phyloP scores from a whole-genome alignment of 305 asterid genomes.

The Salvia sclarea region DNA sequence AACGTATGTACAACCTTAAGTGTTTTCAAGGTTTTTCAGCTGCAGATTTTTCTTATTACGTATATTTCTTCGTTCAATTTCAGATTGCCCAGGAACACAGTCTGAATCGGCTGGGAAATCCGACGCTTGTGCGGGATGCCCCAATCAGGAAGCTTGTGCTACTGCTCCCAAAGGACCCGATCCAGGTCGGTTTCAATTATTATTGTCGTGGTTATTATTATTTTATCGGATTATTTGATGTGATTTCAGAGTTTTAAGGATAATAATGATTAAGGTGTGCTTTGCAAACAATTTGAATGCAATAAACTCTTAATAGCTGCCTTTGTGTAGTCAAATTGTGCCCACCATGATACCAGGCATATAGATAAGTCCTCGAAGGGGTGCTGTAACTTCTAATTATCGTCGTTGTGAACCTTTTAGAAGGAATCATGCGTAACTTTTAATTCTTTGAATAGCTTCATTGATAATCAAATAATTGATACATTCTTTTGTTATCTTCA shows the following conservation, averaged over 20 bases:
- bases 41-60: neutral
- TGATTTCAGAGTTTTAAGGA: neutral
- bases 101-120: conserved; percentile 90
- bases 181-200: conserved; percentile 50
- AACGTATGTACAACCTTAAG: conserved; percentile 42
- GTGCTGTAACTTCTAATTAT: neutral
- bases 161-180: conserved; percentile 98
- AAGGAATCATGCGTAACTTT: neutral
- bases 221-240: neutral
- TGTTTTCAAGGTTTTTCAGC: neutral
- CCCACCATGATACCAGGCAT: neutral
- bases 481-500: neutral
- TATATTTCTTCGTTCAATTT: neutral
- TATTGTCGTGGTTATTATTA: neutral
- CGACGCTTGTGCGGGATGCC: conserved; percentile 79
- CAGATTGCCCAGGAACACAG: conserved; percentile 91
- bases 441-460: neutral
- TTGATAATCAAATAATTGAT: neutral
- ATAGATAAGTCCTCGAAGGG: neutral
- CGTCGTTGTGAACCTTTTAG: neutral
- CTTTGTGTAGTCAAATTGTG: conserved; percentile 5
- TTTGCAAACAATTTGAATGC: neutral
- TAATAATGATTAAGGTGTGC: neutral
- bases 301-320: neutral
- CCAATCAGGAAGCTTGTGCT: conserved; percentile 88